Conservation (phyloP, 768 basidiomycete genomes). For the Mrakia blollopis region DNA sequence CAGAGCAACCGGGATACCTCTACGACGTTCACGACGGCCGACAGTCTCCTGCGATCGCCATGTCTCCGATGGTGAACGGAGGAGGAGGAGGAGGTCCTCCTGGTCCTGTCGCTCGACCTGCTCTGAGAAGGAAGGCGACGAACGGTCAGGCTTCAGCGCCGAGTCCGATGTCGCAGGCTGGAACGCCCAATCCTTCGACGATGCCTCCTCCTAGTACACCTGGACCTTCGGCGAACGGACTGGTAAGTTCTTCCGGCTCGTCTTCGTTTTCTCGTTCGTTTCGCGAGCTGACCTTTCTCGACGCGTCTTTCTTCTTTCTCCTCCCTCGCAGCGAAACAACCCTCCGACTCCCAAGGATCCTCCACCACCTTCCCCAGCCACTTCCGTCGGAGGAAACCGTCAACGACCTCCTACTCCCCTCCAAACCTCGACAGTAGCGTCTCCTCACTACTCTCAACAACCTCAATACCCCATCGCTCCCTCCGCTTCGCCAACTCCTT, state of each 20-base stretch:
- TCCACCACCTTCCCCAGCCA: background rate
- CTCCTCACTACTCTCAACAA: background rate
- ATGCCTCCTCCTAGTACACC: conserved; percentile 13
- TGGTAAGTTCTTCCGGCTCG: background rate
- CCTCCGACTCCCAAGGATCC: background rate
- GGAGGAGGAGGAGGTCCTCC: background rate
- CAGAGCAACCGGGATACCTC: background rate
- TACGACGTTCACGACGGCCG: background rate
- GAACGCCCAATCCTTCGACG: background rate
- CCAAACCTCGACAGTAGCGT: background rate
- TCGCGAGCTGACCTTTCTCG: background rate
- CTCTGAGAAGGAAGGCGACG: background rate
- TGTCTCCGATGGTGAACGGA: background rate
- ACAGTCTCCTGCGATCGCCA: background rate
- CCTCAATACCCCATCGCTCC: background rate
- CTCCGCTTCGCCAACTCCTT: background rate
- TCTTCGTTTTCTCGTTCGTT: background rate
- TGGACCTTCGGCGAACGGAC: conserved; percentile 3
- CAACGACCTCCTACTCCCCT: conserved; percentile 4
- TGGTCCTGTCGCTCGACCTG: background rate
- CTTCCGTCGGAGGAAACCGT: background rate
- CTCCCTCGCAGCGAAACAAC: conserved; percentile 3
- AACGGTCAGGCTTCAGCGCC: conserved; percentile 9
- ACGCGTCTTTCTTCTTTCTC: background rate
- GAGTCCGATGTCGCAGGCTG: conserved; percentile 14